A percentile compares a stretch with the other conserved stretches of the same genome.
phyloP scores from a whole-genome alignment of 2,329 filamentous ascomycete genomes.

The Phialemoniopsis sp. region DNA sequence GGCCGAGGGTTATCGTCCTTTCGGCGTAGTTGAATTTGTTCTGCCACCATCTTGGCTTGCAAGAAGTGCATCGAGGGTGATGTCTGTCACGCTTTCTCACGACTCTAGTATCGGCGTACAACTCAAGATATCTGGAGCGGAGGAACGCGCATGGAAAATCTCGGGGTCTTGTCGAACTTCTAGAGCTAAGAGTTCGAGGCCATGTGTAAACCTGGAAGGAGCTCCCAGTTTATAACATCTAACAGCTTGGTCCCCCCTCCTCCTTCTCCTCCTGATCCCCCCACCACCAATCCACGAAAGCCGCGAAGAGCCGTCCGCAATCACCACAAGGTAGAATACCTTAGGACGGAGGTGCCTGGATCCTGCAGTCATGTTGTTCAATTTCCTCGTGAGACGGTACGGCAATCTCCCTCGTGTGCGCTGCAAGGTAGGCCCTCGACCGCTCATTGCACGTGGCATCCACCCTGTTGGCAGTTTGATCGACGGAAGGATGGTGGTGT shows the following conservation, averaged over 20 bases:
- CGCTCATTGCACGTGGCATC: conserved; percentile 1
- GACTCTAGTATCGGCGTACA: not conserved
- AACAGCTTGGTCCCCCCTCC: no score
- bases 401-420: not conserved
- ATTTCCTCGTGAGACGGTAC: no score
- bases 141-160: not conserved
- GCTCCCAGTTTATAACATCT: no score
- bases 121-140: not conserved
- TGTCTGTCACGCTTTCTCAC: no score
- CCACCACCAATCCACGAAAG: no score
- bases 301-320: not conserved
- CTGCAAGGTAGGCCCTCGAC: not conserved
- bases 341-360: not conserved
- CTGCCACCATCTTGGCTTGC: not conserved
- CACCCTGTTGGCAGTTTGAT: conserved; percentile 1
- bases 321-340: not conserved
- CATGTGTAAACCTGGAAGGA: no score
- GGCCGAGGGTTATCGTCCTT: conserved; percentile 2
- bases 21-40: not conserved
- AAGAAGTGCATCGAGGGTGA: not conserved
- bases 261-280: no score
- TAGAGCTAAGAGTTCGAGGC: no score
- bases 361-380: not conserved
- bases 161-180: not conserved
- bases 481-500: conserved; percentile 2